Conservation (phyloP, 768 basidiomycete species). For the Rhizopogon salebrosus region DNA sequence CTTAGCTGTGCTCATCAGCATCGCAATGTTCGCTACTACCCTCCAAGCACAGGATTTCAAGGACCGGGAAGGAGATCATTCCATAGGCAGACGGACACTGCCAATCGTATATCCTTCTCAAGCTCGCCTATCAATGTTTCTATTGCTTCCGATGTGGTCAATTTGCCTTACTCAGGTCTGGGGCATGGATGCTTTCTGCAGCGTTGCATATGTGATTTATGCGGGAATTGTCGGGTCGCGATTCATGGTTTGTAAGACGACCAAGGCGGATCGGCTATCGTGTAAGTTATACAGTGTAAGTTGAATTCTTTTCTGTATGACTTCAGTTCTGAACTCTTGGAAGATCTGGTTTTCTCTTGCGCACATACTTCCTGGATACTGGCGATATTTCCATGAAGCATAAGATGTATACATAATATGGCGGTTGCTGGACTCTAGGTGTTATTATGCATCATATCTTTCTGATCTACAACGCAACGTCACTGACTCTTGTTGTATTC, state of each 20-base stretch:
- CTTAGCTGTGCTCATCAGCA: conserved; percentile 26
- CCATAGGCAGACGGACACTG: conserved; percentile 34
- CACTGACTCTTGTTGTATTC: no score
- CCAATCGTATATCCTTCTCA: conserved; percentile 38
- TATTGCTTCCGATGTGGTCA: conserved; percentile 26
- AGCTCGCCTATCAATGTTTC: conserved; percentile 20
- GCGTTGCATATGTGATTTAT: conserved; percentile 21
- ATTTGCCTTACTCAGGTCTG: conserved; percentile 21
- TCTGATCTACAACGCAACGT: no score
- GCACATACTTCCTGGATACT: conserved; percentile 26
- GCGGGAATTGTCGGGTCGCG: conserved; percentile 19
- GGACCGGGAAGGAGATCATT: conserved; percentile 38
- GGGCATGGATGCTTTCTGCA: conserved; percentile 22
- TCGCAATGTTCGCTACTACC: conserved; percentile 31
- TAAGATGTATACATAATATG: neutral
- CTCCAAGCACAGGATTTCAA: conserved; percentile 32
- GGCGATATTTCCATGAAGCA: conserved; percentile 20
- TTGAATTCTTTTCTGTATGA: neutral
- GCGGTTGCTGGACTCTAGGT: neutral
- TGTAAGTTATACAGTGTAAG: conserved; percentile 28
- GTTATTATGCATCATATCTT: no score
- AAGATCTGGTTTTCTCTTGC: conserved; percentile 28
- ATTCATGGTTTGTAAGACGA: conserved; percentile 17
- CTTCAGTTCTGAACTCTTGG: neutral
- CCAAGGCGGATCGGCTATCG: conserved; percentile 21